phyloP scores from a whole-genome alignment of 2,329 filamentous ascomycete species.

The Seiridium unicorne region DNA sequence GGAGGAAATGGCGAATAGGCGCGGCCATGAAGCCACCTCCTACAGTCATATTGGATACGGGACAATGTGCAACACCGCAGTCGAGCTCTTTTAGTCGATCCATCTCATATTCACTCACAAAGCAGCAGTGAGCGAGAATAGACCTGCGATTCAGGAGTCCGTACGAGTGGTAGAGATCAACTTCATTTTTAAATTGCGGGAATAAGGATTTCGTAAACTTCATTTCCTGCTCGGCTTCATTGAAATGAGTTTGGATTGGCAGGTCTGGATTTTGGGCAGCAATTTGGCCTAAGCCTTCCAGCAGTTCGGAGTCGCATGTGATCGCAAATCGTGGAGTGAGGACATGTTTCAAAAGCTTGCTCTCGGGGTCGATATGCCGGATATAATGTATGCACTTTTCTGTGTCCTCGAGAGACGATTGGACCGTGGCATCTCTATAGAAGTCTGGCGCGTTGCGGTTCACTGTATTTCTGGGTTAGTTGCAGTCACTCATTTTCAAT shows the following conservation, averaged over 20 bases:
- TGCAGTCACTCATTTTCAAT: neutral
- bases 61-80: conserved; percentile 64
- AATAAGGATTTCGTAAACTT: conserved; percentile 53
- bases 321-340: conserved; percentile 62
- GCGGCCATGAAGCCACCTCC: conserved; percentile 63
- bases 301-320: conserved; percentile 52
- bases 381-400: conserved; percentile 47
- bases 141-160: conserved; percentile 52
- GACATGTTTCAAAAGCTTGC: conserved; percentile 45
- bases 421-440: conserved; percentile 45
- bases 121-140: conserved; percentile 67
- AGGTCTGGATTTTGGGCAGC: conserved; percentile 45
- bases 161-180: conserved; percentile 56
- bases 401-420: conserved; percentile 49
- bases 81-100: conserved; percentile 39
- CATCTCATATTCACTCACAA: conserved; percentile 57
- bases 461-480: conserved; percentile 26
- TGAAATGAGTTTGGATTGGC: conserved; percentile 66
- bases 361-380: conserved; percentile 39
- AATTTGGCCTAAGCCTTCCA: conserved; percentile 55
- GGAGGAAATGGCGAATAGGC: conserved; percentile 56
- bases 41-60: conserved; percentile 62
- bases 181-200: conserved; percentile 54
- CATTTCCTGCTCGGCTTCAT: conserved; percentile 62
- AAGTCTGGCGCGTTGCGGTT: conserved; percentile 54